phyloP scores from a whole-genome alignment of 2,329 filamentous ascomycete species.

The Byssothecium circinans region DNA sequence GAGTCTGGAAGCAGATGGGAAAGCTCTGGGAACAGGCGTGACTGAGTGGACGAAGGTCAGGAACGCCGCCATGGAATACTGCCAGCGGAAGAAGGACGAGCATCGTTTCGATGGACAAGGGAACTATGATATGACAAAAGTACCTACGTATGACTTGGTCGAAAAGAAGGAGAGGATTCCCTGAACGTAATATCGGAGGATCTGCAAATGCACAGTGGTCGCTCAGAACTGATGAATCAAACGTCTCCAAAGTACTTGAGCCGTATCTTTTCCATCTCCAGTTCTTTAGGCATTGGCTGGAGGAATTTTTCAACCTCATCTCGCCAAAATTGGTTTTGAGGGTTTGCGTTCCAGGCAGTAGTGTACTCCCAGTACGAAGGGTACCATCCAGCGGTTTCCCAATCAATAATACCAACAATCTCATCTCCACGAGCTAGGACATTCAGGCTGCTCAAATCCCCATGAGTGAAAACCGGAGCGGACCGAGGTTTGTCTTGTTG shows the following conservation, averaged over 20 bases:
- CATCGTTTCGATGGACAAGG: constrained; percentile 47
- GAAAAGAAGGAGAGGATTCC: constrained; percentile 9
- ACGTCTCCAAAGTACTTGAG: constrained; percentile 7
- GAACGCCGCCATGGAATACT: constrained; percentile 45
- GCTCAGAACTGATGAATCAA: background rate
- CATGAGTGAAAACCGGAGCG: constrained; percentile 52
- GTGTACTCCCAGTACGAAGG: constrained; percentile 50
- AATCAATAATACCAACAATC: constrained; percentile 51
- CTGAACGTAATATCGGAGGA: constrained; percentile 1
- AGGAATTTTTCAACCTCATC: constrained; percentile 23
- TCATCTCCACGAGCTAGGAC: constrained; percentile 44
- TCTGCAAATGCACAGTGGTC: background rate
- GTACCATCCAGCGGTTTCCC: constrained; percentile 52
- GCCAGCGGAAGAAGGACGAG: constrained; percentile 42
- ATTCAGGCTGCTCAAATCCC: constrained; percentile 53
- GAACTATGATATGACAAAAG: constrained; percentile 32
- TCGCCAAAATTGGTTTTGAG: constrained; percentile 19
- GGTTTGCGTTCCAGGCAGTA: constrained; percentile 43
- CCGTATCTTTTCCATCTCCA: constrained; percentile 42
- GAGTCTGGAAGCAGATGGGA: constrained; percentile 26
- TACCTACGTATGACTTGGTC: constrained; percentile 37
- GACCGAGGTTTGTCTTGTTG: constrained; percentile 37
- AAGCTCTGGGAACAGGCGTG: constrained; percentile 36
- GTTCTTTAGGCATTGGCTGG: constrained; percentile 36
- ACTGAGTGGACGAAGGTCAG: constrained; percentile 42